Evolutionary conservation across 768 basidiomycete species (phyloP).

Genomic region (Leccinum truebloodii): DNA sequence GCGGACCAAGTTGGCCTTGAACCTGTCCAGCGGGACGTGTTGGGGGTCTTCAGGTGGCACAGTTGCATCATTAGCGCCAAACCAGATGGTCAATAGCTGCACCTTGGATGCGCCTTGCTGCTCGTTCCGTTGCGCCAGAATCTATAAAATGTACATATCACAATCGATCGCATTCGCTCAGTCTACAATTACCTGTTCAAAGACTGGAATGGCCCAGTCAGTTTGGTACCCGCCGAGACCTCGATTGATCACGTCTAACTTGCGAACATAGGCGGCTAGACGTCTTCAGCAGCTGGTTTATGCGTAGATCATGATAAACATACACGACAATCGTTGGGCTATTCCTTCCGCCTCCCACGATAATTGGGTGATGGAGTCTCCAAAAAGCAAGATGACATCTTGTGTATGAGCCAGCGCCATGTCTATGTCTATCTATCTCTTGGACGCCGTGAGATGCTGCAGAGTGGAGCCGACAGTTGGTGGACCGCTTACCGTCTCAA

Average conservation of each 20-base stretch:
- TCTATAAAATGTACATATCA: constrained; percentile 36
- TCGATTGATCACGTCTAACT: constrained; percentile 84
- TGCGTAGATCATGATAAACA: neutral
- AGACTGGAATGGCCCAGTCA: constrained; percentile 79
- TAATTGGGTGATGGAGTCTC: constrained; percentile 80
- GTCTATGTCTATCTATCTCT: neutral
- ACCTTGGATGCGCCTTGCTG: constrained; percentile 55
- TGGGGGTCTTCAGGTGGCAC: constrained; percentile 63
- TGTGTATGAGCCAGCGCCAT: constrained; percentile 59
- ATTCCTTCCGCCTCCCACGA: constrained; percentile 64
- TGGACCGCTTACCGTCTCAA: neutral
- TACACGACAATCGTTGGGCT: constrained; percentile 59
- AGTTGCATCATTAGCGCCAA: constrained; percentile 83
- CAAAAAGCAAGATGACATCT: constrained; percentile 73
- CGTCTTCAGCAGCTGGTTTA: neutral
- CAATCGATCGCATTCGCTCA: neutral
- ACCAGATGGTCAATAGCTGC: constrained; percentile 83
- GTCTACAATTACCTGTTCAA: constrained; percentile 57
- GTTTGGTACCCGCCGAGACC: constrained; percentile 87
- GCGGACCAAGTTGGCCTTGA: constrained; percentile 59
- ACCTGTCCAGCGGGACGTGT: constrained; percentile 72
- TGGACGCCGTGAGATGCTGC: neutral
- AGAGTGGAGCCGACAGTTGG: neutral
- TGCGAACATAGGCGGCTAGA: constrained; percentile 74
- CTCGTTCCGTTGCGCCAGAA: constrained; percentile 55